These are phyloP conservation scores for Cryptomeria japonica DNA, from an alignment of 75 land plant species.

Conservation along the genomic window DNA sequence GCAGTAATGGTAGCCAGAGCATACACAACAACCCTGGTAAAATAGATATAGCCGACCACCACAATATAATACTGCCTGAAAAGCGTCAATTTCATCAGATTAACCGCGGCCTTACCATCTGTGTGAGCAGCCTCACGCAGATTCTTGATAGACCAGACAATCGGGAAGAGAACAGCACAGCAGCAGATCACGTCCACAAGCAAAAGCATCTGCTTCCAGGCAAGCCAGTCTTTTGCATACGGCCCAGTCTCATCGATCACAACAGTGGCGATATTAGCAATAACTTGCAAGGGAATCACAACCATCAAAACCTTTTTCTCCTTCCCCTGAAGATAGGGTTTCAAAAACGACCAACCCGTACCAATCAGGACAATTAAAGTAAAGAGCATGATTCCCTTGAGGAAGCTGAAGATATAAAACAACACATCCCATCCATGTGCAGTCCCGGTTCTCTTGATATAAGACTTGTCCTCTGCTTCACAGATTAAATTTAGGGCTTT, in stretches of 20 bases:
- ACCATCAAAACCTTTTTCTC: conserved; percentile 89
- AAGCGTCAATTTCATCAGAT: conserved; percentile 69
- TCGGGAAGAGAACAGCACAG: conserved; percentile 82
- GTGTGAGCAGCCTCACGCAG: conserved; percentile 67
- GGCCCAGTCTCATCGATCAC: conserved; percentile 81
- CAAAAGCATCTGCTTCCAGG: conserved; percentile 80
- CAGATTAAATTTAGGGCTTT: conserved; percentile 65
- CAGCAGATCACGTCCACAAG: conserved; percentile 81
- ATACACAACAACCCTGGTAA: conserved; percentile 76
- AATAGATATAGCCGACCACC: conserved; percentile 76
- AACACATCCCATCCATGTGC: conserved; percentile 85
- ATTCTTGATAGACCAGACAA: conserved; percentile 82
- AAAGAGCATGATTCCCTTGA: conserved; percentile 69
- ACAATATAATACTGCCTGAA: conserved; percentile 82
- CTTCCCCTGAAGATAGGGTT: conserved; percentile 73
- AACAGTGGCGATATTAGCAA: conserved; percentile 70
- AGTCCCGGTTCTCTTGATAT: conserved; percentile 63
- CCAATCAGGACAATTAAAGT: conserved; percentile 79
- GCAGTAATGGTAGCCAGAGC: conserved; percentile 67
- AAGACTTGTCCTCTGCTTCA: conserved; percentile 79
- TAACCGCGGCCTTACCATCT: conserved; percentile 81
- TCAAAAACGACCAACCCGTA: conserved; percentile 84
- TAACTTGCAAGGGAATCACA: conserved; percentile 80
- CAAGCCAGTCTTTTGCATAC: conserved; percentile 59
- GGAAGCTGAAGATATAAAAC: conserved; percentile 73